Evolutionary conservation across 73 alveolate genomes (phyloP), one percentile per base, ranked within the genome.

Genomic region (Paramecium bursaria): DNA sequence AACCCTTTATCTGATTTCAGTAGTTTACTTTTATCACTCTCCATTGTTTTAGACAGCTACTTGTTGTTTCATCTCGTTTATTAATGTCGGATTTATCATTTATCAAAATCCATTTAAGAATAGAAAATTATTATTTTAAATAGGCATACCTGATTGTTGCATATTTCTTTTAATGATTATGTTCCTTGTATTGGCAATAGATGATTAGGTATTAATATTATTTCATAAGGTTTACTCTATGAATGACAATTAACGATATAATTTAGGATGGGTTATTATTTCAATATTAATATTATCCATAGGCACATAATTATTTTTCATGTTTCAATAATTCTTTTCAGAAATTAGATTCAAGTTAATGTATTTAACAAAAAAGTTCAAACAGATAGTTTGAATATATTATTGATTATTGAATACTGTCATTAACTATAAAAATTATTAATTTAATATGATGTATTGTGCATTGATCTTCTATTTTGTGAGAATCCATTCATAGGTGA

Each of bases 261-360:
- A 39, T 4, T 39, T 67, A 33, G 82, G 82, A 15, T 67, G 82
- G 82, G 13, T 42, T n/a, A 67, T 67, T 53, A 67, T 67, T 3
- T 35, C 60, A 31, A 19, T 47, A 2, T 39, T 67, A 4, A 57
- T 53, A 7, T 67, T 67, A 14, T 67, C 82, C 7, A 67, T 67
- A 11, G 22, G 17, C 0, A 13, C 35, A 3, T 67, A 67, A 67
- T n/a, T n/a, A n/a, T n/a, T n/a, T n/a, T n/a, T n/a, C n/a, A n/a
- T n/a, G n/a, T n/a, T n/a, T n/a, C n/a, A n/a, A n/a, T n/a, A n/a
- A n/a, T n/a, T n/a, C n/a, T n/a, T n/a, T n/a, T n/a, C n/a, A n/a
- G n/a, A n/a, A n/a, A n/a, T n/a, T n/a, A n/a, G n/a, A n/a, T n/a
- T n/a, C n/a, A n/a, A n/a, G n/a, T n/a, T n/a, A n/a, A n/a, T n/a